These are phyloP conservation scores for Hypoxylon sp. DNA, from an alignment of 2,329 filamentous ascomycete genomes.

Conservation along the genomic window DNA sequence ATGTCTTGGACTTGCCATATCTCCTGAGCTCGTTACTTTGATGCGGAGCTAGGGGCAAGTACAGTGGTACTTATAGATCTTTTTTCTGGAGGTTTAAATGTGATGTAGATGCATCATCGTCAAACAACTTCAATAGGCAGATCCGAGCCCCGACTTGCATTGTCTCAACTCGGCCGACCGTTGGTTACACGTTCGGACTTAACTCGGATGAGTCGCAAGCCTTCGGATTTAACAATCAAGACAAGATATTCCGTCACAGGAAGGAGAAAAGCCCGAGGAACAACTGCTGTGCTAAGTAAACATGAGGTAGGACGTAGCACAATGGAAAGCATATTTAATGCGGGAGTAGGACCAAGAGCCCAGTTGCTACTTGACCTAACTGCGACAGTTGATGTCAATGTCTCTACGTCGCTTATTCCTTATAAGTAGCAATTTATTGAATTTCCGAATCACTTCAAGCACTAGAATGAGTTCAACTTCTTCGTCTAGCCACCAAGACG, in stretches of 20 bases:
- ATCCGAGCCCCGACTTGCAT: neutral
- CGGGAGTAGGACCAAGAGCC: neutral
- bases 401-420: conserved; percentile 9
- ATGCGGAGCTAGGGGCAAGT: too few relatives aligned
- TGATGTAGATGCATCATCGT: too few relatives aligned
- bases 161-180: conserved; percentile 15
- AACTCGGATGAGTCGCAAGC: neutral
- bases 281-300: neutral
- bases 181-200: too few relatives aligned
- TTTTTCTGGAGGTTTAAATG: too few relatives aligned
- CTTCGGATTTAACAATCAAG: conserved; percentile 10
- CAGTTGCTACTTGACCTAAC: neutral
- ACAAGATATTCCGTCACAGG: conserved; percentile 6
- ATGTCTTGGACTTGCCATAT: too few relatives aligned
- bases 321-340: neutral
- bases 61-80: too few relatives aligned
- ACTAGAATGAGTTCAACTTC: conserved; percentile 8
- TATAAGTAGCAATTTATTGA: conserved; percentile 7
- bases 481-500: conserved; percentile 11
- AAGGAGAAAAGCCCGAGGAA: conserved; percentile 6
- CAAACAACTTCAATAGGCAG: too few relatives aligned
- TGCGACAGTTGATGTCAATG: conserved; percentile 1
- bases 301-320: neutral
- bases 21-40: too few relatives aligned
- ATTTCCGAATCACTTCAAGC: conserved; percentile 3